Evolutionary conservation across 2,329 filamentous ascomycete species (phyloP).

Genomic region (Penicillium janthinellum): DNA sequence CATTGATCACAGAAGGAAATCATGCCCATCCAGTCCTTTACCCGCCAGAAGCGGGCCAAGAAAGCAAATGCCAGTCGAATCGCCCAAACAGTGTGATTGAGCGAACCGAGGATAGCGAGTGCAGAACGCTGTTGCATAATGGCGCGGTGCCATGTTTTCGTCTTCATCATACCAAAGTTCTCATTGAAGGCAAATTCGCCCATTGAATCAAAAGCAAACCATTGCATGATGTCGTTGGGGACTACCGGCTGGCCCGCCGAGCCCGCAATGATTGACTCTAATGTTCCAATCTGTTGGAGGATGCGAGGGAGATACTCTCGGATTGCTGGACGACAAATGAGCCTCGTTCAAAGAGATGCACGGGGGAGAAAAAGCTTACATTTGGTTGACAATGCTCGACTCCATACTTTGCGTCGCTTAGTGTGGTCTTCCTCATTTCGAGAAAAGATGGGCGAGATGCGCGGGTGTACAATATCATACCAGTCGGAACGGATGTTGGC

Average conservation of each 20-base stretch:
- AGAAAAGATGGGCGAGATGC: constrained; percentile 13
- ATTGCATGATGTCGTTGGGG: constrained; percentile 22
- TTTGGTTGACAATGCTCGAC: constrained; percentile 5
- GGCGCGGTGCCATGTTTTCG: constrained; percentile 12
- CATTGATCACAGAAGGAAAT: constrained; percentile 28
- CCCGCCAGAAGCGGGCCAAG: constrained; percentile 10
- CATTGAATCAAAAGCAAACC: constrained; percentile 47
- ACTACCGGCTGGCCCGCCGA: not conserved
- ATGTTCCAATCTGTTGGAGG: not conserved
- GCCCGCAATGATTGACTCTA: not conserved
- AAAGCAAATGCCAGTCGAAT: constrained; percentile 26
- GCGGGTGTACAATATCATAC: constrained; percentile 14
- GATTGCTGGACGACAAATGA: not conserved
- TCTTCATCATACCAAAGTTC: constrained; percentile 39
- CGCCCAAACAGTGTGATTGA: constrained; percentile 24
- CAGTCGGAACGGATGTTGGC: constrained; percentile 13
- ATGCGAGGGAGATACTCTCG: not conserved
- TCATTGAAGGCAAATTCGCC: constrained; percentile 46
- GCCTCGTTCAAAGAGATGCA: not conserved
- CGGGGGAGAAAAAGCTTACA: not conserved
- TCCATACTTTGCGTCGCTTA: constrained; percentile 14
- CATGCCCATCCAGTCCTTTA: constrained; percentile 13
- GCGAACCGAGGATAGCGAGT: constrained; percentile 17
- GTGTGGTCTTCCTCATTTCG: constrained; percentile 8
- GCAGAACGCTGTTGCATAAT: constrained; percentile 20